phyloP scores from a whole-genome alignment of 2,329 filamentous ascomycete species.

The Alternaria solani region DNA sequence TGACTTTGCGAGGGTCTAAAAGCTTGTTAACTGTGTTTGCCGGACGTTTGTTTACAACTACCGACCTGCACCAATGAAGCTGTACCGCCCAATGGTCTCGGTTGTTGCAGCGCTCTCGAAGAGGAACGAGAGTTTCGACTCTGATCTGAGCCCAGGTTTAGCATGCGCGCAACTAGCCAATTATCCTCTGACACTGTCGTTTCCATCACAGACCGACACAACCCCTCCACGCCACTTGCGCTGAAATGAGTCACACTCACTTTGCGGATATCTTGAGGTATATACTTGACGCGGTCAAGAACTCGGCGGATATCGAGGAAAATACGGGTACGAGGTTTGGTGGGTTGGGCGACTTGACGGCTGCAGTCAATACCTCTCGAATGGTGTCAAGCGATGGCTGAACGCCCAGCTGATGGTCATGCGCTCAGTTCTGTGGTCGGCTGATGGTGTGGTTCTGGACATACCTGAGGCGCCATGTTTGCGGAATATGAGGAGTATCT shows the following conservation, averaged over 20 bases:
- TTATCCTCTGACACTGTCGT: neutral
- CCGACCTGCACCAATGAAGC: slow-evolving; percentile 84
- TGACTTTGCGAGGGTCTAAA: slow-evolving; percentile 72
- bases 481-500: slow-evolving; percentile 3
- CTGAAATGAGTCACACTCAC: slow-evolving; percentile 58
- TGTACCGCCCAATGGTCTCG: slow-evolving; percentile 92
- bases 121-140: slow-evolving; percentile 85
- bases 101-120: slow-evolving; percentile 94
- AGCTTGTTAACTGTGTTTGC: slow-evolving; percentile 9
- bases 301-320: slow-evolving; percentile 86
- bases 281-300: slow-evolving; percentile 92
- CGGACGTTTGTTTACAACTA: slow-evolving; percentile 33
- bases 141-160: slow-evolving; percentile 52
- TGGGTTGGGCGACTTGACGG: slow-evolving; percentile 61
- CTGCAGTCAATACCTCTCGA: slow-evolving; percentile 62
- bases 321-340: slow-evolving; percentile 85
- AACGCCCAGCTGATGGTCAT: slow-evolving; percentile 54
- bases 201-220: neutral
- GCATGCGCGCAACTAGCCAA: slow-evolving; percentile 1
- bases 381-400: slow-evolving; percentile 70
- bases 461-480: slow-evolving; percentile 40
- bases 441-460: slow-evolving; percentile 14
- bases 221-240: slow-evolving; percentile 1
- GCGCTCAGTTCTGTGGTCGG: slow-evolving; percentile 36
- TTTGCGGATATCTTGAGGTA: slow-evolving; percentile 89